Evolutionary conservation across 805 yeast species (phyloP).

Genomic region (Cyberlindnera maclurae): DNA sequence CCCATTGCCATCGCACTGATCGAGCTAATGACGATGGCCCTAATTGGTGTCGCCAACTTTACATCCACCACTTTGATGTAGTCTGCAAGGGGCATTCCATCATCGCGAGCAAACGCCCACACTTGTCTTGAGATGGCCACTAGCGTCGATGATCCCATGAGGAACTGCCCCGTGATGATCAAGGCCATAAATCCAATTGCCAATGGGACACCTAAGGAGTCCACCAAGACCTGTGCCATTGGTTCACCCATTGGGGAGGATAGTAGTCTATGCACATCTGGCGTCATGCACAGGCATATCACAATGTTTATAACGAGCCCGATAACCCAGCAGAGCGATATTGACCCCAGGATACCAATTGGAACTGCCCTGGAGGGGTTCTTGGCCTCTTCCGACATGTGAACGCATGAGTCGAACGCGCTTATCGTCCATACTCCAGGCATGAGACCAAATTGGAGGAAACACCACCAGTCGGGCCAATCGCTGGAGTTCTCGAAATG

Average conservation of each 20-base stretch:
- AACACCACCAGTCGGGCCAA: slow-evolving; percentile 54
- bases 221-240: slow-evolving; percentile 55
- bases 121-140: slow-evolving; percentile 64
- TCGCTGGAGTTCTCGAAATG: slow-evolving; percentile 38
- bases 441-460: slow-evolving; percentile 43
- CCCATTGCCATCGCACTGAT: slow-evolving; percentile 43
- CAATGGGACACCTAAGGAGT: slow-evolving; percentile 58
- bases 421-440: slow-evolving; percentile 72
- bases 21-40: slow-evolving; percentile 52
- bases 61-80: slow-evolving; percentile 48
- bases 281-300: slow-evolving; percentile 43
- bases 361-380: slow-evolving; percentile 59
- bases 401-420: slow-evolving; percentile 63
- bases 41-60: slow-evolving; percentile 47
- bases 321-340: slow-evolving; percentile 44
- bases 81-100: slow-evolving; percentile 55
- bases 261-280: slow-evolving; percentile 25
- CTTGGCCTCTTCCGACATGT: slow-evolving; percentile 63
- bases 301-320: slow-evolving; percentile 53
- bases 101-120: slow-evolving; percentile 73
- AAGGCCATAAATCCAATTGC: slow-evolving; percentile 55
- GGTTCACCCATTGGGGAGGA: slow-evolving; percentile 46
- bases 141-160: slow-evolving; percentile 57
- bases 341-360: slow-evolving; percentile 53
- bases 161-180: slow-evolving; percentile 51